Evolutionary conservation across 345 rosid genomes (phyloP), one percentile per base, ranked within the genome.

Genomic region (Psidium guajava): DNA sequence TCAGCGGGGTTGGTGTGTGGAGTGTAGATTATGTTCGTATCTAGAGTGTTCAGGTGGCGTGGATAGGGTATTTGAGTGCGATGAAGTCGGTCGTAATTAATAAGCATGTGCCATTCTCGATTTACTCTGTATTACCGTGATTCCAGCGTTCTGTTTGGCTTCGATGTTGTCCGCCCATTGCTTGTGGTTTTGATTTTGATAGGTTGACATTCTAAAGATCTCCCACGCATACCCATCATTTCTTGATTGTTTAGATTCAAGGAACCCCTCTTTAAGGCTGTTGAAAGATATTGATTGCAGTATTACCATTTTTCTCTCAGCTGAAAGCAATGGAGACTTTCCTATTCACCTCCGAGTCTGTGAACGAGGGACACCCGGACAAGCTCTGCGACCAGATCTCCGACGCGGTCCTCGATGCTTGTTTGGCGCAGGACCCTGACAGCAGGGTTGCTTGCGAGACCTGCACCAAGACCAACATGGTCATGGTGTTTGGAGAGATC

Each of bases 391-490:
- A 94, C 87, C 96, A 94, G 91, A 88, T 94, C 88, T 94, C 96
- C 9, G 95, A 94, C 36, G 96, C 96, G 0, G 89, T 94, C 82
- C 96, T 94, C 40, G 96, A 94, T 36, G 95, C 96, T 52, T 94
- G 96, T 42, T 87, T 94, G 53, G 92, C 90, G 15, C 93, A 92
- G 87, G 96, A 94, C 87, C 90, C 95, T 3, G 96, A 94, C 57
- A 94, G 96, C 92, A 94, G 92, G 88, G 96, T 94, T 16, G 96
- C 96, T 8, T 94, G 96, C 54, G 96, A 94, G 89, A 94, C 95
- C 6, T 94, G 96, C 86, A 92, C 87, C 87, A 94, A 94, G 91
- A 93, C 96, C 52, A 91, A 93, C 94, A 91, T 92, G 96, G 96
- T 93, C 86, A 93, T 93, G 96, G 94, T 94, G 32, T 94, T 94